Conservation (phyloP, 2,329 filamentous ascomycete genomes). For the Rhytidhysteron rufulum region DNA sequence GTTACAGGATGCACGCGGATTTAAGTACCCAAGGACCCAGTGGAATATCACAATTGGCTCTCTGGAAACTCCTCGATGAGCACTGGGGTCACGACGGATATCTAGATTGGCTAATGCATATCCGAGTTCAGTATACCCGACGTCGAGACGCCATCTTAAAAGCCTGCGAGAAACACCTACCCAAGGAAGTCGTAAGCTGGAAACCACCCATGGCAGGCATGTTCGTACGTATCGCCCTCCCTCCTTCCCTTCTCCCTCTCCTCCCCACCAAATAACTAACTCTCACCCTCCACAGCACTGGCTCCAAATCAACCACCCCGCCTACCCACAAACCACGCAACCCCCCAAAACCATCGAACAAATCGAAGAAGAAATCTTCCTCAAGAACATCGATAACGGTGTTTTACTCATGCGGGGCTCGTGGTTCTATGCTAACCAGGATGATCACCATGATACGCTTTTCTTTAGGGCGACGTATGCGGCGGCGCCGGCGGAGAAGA, state of each 20-base stretch:
- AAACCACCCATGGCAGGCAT: constrained; percentile 79
- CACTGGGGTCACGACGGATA: constrained; percentile 92
- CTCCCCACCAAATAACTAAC: constrained; percentile 6
- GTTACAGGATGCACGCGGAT: constrained; percentile 79
- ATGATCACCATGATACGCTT: constrained; percentile 57
- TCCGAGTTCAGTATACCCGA: constrained; percentile 76
- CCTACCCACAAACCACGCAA: constrained; percentile 56
- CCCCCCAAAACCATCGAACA: constrained; percentile 49
- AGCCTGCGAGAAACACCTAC: constrained; percentile 76
- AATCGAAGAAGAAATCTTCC: constrained; percentile 85
- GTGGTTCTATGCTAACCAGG: constrained; percentile 81
- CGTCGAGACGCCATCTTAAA: constrained; percentile 72
- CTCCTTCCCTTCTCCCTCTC: not conserved
- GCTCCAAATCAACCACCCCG: constrained; percentile 64
- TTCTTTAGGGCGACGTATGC: constrained; percentile 92
- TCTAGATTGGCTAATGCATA: constrained; percentile 79
- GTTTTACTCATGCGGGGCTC: constrained; percentile 80
- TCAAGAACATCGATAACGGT: constrained; percentile 68
- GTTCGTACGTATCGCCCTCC: constrained; percentile 65
- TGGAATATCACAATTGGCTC: constrained; percentile 76
- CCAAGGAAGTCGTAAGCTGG: constrained; percentile 73
- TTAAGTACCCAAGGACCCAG: constrained; percentile 79
- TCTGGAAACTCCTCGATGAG: constrained; percentile 89
- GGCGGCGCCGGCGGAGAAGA: constrained; percentile 58
- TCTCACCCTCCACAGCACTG: constrained; percentile 53